phyloP scores from a whole-genome alignment of 2,329 filamentous ascomycete genomes.

The Fusarium albosuccineum region DNA sequence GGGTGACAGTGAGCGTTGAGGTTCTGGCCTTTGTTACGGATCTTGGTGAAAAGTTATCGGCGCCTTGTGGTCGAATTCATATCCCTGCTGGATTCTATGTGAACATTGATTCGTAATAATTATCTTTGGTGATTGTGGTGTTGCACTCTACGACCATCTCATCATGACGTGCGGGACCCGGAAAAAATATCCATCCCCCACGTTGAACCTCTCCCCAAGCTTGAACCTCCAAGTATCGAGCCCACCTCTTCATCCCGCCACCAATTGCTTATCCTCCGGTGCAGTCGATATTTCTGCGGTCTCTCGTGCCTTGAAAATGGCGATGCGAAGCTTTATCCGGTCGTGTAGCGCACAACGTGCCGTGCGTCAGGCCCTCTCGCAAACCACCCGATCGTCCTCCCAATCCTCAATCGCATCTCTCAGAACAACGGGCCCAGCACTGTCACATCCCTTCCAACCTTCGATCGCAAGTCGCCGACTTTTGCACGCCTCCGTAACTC shows the following conservation, averaged over 20 bases:
- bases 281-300: not conserved
- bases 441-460: slow-evolving; percentile 1
- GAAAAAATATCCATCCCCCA: slow-evolving; percentile 46
- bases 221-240: slow-evolving; percentile 7
- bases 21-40: not conserved
- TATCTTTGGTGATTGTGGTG: not conserved
- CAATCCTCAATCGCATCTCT: slow-evolving; percentile 28
- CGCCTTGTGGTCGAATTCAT: slow-evolving; percentile 27
- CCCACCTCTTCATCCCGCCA: slow-evolving; percentile 1
- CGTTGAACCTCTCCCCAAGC: slow-evolving; percentile 27
- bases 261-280: not conserved
- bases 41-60: slow-evolving; percentile 34
- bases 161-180: slow-evolving; percentile 47
- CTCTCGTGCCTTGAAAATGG: slow-evolving; percentile 24
- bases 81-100: slow-evolving; percentile 7
- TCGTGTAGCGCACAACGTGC: slow-evolving; percentile 37
- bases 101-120: not conserved
- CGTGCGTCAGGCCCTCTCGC: slow-evolving; percentile 34
- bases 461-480: slow-evolving; percentile 13
- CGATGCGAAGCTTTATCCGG: slow-evolving; percentile 40
- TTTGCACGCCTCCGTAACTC: slow-evolving; percentile 40
- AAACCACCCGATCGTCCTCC: slow-evolving; percentile 17
- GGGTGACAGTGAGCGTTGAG: slow-evolving; percentile 12
- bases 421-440: slow-evolving; percentile 13
- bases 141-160: slow-evolving; percentile 10